Evolutionary conservation across 768 basidiomycete species (phyloP), one percentile per base, ranked within the genome.

Genomic region (Sarcodon sp.): DNA sequence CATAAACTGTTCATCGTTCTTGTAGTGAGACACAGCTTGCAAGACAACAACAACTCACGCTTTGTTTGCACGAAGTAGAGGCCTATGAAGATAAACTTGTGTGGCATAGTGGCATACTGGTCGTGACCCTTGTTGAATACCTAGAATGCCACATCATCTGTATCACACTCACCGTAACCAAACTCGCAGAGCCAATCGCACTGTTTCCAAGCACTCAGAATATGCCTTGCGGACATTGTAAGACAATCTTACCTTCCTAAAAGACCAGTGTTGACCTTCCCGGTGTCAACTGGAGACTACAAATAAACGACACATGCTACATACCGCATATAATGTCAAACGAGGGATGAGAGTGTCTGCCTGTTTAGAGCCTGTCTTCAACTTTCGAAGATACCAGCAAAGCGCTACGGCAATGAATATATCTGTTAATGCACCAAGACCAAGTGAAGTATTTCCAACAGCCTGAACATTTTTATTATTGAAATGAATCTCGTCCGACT

Each of bases 61-160:
- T 84, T 85, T 59, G 75, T 78, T 34, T 83, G 60, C 45, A 78
- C 68, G 51, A 86, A 82, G 58, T 82, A 84, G 43, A 70, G 69
- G 7, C 71, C 70, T 35, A 75, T 66, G 57, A 79, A 85, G 46
- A 79, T 71, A 44, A 85, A 67, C 53, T 79, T 82, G 11, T 48
- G 51, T 0, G 75, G 68, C 60, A 73, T 67, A 32, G 69, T 52
- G 54, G 82, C 72, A 56, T 76, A 85, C 21, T 27, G 21, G 21
- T 27, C 4, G 21, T 27, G 21, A 27, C 21, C 21, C 3, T 27
- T 27, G 21, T 27, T 27, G 21, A 27, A 27, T 27, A 27, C 3
- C 21, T 2, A 27, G 21, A 27, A 27, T 27, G 4, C 3, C 21
- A 27, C 21, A 27, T 3, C 3, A 27, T 27, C 3, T 7, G 7